Conservation (phyloP, 208 protist genomes). For the Porcisia deanei region DNA sequence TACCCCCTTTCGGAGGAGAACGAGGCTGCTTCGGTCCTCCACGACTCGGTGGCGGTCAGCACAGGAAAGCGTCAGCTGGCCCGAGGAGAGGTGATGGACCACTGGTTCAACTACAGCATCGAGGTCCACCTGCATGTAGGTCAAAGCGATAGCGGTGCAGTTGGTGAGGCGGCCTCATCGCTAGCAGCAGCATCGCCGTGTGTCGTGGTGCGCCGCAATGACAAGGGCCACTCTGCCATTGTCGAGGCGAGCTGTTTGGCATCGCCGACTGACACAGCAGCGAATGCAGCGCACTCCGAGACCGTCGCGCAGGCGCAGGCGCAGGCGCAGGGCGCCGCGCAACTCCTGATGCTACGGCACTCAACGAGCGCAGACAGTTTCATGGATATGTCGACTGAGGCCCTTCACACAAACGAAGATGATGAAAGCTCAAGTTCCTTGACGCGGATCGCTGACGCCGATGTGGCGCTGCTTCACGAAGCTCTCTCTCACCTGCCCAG, state of each 20-base stretch:
- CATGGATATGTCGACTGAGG: background rate
- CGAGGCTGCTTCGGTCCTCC: slow-evolving; percentile 20
- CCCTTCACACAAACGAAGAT: slow-evolving; percentile 11
- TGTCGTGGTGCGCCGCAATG: slow-evolving; percentile 35
- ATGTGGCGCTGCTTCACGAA: slow-evolving; percentile 44
- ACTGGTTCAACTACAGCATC: slow-evolving; percentile 75
- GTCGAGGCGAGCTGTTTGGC: background rate
- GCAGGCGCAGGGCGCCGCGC: slow-evolving; percentile 7
- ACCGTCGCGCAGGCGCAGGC: slow-evolving; percentile 5
- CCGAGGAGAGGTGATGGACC: slow-evolving; percentile 34
- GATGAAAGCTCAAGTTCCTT: background rate
- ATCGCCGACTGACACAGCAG: background rate
- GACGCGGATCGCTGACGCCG: slow-evolving; percentile 15
- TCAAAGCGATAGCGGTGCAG: background rate
- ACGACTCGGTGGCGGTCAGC: slow-evolving; percentile 6
- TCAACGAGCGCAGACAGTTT: slow-evolving; percentile 18
- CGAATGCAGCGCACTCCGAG: background rate
- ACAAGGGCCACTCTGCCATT: slow-evolving; percentile 37
- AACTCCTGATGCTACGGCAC: slow-evolving; percentile 32
- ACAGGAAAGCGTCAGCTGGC: slow-evolving; percentile 1
- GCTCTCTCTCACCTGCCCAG: slow-evolving; percentile 31
- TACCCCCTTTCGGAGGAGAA: slow-evolving; percentile 42
- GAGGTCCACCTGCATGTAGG: slow-evolving; percentile 43
- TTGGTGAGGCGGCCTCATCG: background rate
- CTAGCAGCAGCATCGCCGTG: slow-evolving; percentile 12